Base-by-base conservation (phyloP, 805 yeast species). In the Pichia sporocuriosa region DNA sequence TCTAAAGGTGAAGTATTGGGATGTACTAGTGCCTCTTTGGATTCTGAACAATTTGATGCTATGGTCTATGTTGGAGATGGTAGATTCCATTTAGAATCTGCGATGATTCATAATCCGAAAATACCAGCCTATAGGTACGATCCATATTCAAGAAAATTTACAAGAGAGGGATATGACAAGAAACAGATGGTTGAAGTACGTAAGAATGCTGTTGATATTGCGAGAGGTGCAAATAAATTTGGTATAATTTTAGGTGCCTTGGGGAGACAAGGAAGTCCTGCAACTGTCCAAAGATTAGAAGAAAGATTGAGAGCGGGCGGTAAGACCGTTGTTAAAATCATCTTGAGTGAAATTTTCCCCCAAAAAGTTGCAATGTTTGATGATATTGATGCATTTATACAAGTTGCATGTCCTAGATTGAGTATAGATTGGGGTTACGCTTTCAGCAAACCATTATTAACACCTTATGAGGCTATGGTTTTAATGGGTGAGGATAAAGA, bases 391-490 rank as follows among this genome's bases (percentile, higher is more conserved):
- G 95, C 89, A 2, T 93, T 93, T 70, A 84, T 93, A 12, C 98
- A 93, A 62, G 95, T 93, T 3, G 98, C 98, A 0, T 93, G 98
- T 59, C 98, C 98, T 0, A 70, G 98, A 54, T 66, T 93, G 35
- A 86, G 96, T 2, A 90, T 93, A 32, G 98, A 93, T 61, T 93
- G 98, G 98, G 98, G 98, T 0, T 93, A 93, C 60, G 98, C 98
- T 0, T 93, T 93, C 57, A 79, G 79, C 45, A 84, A 84, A 56
- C 98, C 98, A 0, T 65, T 93, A 32, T 64, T 93, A 44, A 90
- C 98, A 0, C 98, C 98, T 0, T 93, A 93, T 58, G 98, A 93
- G 58, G 87, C 96, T 0, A 87, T 85, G 86, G 95, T 89, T 5
- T 73, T 88, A 72, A 61, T 93, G 51, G 82, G 76, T 7, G 72